Evolutionary conservation across 2,329 filamentous ascomycete species (phyloP).

Genomic region (Monosporascus sp.): DNA sequence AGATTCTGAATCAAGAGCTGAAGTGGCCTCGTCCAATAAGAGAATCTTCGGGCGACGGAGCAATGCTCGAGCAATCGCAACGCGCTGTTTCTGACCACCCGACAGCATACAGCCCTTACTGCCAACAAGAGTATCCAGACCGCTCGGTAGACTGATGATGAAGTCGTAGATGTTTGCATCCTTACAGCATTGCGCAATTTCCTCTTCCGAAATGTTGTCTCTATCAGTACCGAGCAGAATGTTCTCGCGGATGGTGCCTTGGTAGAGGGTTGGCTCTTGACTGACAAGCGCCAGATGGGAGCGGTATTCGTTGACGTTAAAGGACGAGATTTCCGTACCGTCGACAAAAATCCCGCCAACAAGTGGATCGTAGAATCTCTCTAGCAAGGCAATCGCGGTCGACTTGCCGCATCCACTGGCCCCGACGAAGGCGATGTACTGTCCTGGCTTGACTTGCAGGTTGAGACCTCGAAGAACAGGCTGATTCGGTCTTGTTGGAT

Average conservation of each 20-base stretch:
- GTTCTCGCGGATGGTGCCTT: conserved; percentile 87
- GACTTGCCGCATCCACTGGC: conserved; percentile 91
- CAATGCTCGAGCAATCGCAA: conserved; percentile 87
- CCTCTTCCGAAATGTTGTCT: conserved; percentile 65
- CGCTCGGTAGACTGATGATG: conserved; percentile 81
- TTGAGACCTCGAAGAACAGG: conserved; percentile 83
- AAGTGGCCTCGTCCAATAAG: conserved; percentile 77
- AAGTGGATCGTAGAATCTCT: conserved; percentile 90
- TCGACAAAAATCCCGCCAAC: conserved; percentile 78
- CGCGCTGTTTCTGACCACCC: conserved; percentile 90
- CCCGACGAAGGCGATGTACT: conserved; percentile 88
- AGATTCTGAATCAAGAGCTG: conserved; percentile 68
- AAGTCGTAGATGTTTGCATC: conserved; percentile 94
- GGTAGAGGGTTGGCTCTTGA: conserved; percentile 91
- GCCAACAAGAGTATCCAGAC: conserved; percentile 80
- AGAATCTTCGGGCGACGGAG: conserved; percentile 85
- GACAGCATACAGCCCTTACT: conserved; percentile 80
- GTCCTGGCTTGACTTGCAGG: conserved; percentile 67
- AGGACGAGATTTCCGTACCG: conserved; percentile 70
- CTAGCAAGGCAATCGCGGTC: conserved; percentile 85
- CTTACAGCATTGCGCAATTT: conserved; percentile 72
- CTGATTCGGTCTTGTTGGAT: conserved; percentile 85
- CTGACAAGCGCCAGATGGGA: conserved; percentile 80
- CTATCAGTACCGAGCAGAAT: conserved; percentile 72
- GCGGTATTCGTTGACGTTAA: conserved; percentile 85